Evolutionary conservation across 768 basidiomycete species (phyloP).

Genomic region (Paxillus rubicundulus): DNA sequence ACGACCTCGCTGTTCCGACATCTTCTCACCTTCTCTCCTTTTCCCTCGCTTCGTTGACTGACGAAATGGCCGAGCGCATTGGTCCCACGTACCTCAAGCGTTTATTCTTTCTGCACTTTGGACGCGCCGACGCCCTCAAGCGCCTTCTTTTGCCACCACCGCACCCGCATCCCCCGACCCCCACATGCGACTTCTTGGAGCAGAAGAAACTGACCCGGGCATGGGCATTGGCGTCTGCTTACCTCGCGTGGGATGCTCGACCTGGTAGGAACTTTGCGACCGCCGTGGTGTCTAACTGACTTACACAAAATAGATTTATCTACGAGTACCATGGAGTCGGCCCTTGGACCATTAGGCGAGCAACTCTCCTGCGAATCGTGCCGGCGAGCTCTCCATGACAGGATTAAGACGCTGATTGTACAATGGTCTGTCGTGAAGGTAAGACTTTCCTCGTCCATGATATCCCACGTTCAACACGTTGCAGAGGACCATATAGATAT

Average conservation of each 20-base stretch:
- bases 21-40: conserved; percentile 75
- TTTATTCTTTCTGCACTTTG: conserved; percentile 81
- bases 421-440: conserved; percentile 85
- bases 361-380: conserved; percentile 72
- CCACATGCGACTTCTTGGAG: conserved; percentile 65
- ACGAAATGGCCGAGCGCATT: conserved; percentile 66
- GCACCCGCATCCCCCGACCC: conserved; percentile 69
- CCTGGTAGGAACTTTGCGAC: conserved; percentile 51
- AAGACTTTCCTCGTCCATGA: neutral
- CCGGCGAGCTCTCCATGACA: conserved; percentile 55
- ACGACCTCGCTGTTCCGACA: conserved; percentile 71
- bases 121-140: conserved; percentile 79
- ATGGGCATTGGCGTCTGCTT: conserved; percentile 80
- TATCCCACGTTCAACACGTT: conserved; percentile 8
- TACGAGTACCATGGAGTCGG: conserved; percentile 66
- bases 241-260: conserved; percentile 80
- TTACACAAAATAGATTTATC: conserved; percentile 57
- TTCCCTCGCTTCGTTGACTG: conserved; percentile 63
- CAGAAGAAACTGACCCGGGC: conserved; percentile 79
- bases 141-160: conserved; percentile 74
- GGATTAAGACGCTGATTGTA: conserved; percentile 63
- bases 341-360: conserved; percentile 65
- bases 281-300: conserved; percentile 2
- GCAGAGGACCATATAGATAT: conserved; percentile 55
- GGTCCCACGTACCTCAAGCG: conserved; percentile 77